Evolutionary conservation across 2,329 filamentous ascomycete species (phyloP), one percentile per base, ranked within the genome.

Genomic region (Metarhizium anisopliae): DNA sequence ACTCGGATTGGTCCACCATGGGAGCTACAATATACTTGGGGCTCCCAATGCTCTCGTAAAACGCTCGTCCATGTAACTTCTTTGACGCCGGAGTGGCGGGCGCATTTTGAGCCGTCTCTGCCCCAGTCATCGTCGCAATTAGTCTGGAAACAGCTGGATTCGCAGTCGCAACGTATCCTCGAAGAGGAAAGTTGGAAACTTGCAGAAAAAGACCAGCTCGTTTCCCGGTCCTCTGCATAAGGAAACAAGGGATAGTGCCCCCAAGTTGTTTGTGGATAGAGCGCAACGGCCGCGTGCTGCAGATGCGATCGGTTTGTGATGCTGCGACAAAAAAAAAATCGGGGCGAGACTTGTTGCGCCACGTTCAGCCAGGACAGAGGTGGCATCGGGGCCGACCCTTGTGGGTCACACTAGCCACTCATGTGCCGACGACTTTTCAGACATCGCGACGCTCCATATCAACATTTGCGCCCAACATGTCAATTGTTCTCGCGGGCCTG

Each of bases 1-100:
- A 96, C 76, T 99, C 94, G 36, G 91, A 96, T 71, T 96, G 90
- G 67, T 99, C 93, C 25, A 99, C 94, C 94, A 99, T 99, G 40
- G 94, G 94, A 38, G 94, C 94, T 55, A 99, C 81, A 35, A 99
- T 83, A 61, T 88, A 86, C 72, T 90, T 96, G 2, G 94, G 94
- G 58, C 87, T 92, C 25, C 94, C 94, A 59, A 99, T 87, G 67
- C 89, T 95, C 74, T 96, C 85, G 67, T 97, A 99, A 69, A 99
- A 97, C 13, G 88, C 89, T 56, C 94, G 79, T 1, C 94, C 94
- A 63, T 88, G 83, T 25, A 95, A 75, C 70, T 93, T 95, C 55
- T 66, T 59, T 5, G 62, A 94, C 54, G 63, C 58, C 14, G 62
- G 59, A 10, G 59, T 58, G 51, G 58, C 53, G 50, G 58, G 54